These are phyloP conservation scores for Hymenoscyphus occultus DNA, from an alignment of 2,329 filamentous ascomycete genomes.

Conservation along the genomic window DNA sequence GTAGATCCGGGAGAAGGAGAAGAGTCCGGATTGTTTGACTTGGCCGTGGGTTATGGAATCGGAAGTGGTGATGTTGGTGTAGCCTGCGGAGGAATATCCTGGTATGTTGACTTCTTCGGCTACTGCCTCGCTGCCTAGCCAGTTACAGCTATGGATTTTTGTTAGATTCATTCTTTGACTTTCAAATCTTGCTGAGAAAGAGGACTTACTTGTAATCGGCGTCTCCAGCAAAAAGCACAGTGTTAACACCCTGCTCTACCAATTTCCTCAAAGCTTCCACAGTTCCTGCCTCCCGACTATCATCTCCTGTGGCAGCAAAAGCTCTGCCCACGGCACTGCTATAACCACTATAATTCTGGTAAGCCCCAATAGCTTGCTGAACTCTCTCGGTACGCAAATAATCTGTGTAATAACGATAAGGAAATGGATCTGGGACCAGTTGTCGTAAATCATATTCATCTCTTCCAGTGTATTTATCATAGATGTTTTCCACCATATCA, in stretches of 20 bases:
- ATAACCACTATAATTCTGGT: conserved; percentile 52
- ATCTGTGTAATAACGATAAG: conserved; percentile 50
- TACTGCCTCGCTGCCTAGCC: conserved; percentile 69
- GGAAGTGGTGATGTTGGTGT: conserved; percentile 67
- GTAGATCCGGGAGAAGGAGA: conserved; percentile 63
- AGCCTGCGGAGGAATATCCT: conserved; percentile 59
- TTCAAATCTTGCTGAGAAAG: conserved; percentile 32
- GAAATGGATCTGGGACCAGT: conserved; percentile 54
- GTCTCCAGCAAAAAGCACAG: conserved; percentile 63
- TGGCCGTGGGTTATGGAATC: conserved; percentile 61
- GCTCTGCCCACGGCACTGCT: conserved; percentile 44
- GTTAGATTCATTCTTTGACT: conserved; percentile 36
- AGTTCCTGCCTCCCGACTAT: conserved; percentile 46
- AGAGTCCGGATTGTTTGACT: conserved; percentile 71
- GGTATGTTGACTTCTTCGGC: conserved; percentile 54
- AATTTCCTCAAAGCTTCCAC: conserved; percentile 52
- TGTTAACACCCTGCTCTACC: conserved; percentile 60
- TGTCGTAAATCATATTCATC: conserved; percentile 61
- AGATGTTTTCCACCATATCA: conserved; percentile 49
- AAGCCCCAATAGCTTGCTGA: conserved; percentile 57
- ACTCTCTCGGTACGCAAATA: conserved; percentile 56
- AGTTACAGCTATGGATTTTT: conserved; percentile 58
- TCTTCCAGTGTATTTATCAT: conserved; percentile 49
- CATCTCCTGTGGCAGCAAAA: conserved; percentile 49
- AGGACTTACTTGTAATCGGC: conserved; percentile 46